These are phyloP conservation scores for Neophaeococcomyces mojaviensis DNA, from an alignment of 2,329 filamentous ascomycete genomes.

Conservation along the genomic window DNA sequence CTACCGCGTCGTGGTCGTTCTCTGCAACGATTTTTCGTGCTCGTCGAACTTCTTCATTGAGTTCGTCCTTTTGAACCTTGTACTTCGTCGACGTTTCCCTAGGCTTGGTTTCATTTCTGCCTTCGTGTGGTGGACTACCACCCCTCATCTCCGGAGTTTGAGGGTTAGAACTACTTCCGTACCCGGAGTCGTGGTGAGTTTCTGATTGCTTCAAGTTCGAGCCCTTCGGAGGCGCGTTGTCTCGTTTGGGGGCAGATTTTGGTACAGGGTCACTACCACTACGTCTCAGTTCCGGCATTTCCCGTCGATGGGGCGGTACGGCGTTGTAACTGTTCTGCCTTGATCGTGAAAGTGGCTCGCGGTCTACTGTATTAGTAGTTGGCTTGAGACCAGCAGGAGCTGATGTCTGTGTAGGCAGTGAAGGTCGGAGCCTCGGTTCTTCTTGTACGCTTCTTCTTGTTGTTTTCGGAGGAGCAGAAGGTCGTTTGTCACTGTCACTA, in stretches of 20 bases:
- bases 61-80: slow-evolving; percentile 18
- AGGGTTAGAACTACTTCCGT: slow-evolving; percentile 34
- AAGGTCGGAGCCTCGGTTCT: slow-evolving; percentile 26
- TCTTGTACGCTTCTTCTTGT: slow-evolving; percentile 18
- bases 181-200: slow-evolving; percentile 35
- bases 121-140: slow-evolving; percentile 28
- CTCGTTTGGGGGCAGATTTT: slow-evolving; percentile 19
- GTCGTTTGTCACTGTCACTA: slow-evolving; percentile 23
- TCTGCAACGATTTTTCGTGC: neutral
- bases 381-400: slow-evolving; percentile 23
- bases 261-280: slow-evolving; percentile 27
- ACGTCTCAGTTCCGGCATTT: slow-evolving; percentile 25
- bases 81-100: slow-evolving; percentile 17
- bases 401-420: slow-evolving; percentile 29
- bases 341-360: slow-evolving; percentile 25
- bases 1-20: neutral
- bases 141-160: slow-evolving; percentile 35
- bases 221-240: slow-evolving; percentile 25
- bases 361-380: neutral
- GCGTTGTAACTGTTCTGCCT: slow-evolving; percentile 16
- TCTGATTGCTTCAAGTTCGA: slow-evolving; percentile 32
- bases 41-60: slow-evolving; percentile 13
- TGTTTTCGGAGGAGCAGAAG: slow-evolving; percentile 28
- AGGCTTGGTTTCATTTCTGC: slow-evolving; percentile 22
- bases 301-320: neutral